phyloP scores from a whole-genome alignment of 2,329 filamentous ascomycete genomes.

The Akanthomyces lecanii region DNA sequence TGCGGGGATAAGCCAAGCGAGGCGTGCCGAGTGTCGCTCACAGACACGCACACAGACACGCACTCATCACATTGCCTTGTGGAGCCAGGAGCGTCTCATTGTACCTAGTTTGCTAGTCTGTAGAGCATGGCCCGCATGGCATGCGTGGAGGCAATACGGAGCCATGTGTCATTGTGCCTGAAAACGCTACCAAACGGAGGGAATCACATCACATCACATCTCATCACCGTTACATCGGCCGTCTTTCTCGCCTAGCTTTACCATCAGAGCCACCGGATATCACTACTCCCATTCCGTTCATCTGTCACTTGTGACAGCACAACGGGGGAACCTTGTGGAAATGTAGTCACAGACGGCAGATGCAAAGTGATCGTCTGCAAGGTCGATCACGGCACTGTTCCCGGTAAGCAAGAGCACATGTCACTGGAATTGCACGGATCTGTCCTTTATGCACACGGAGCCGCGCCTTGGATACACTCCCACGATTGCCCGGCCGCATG shows the following conservation, averaged over 20 bases:
- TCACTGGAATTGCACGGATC: slow-evolving; percentile 2
- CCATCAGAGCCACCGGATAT: not conserved
- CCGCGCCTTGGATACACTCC: not conserved
- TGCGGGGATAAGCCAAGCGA: slow-evolving; percentile 1
- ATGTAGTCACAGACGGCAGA: not conserved
- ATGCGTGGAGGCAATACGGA: too few species aligned
- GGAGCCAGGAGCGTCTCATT: not conserved
- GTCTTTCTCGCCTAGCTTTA: not conserved
- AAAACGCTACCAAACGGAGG: not conserved
- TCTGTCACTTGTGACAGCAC: not conserved
- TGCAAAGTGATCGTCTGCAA: slow-evolving; percentile 5
- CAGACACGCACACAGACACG: not conserved
- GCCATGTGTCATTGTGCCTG: not conserved
- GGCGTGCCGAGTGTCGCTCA: slow-evolving; percentile 1
- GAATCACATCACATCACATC: slow-evolving; percentile 5
- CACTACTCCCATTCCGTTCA: not conserved
- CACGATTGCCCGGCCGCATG: not conserved
- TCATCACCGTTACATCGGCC: slow-evolving; percentile 4
- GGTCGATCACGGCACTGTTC: not conserved
- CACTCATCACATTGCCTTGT: not conserved
- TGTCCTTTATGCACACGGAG: not conserved
- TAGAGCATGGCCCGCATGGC: too few species aligned
- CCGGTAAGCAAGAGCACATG: not conserved
- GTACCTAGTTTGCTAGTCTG: not conserved
- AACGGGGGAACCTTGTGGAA: not conserved